These are phyloP conservation scores for Chaetomium fimeti DNA, from an alignment of 495 filamentous ascomycete genomes.

Conservation along the genomic window DNA sequence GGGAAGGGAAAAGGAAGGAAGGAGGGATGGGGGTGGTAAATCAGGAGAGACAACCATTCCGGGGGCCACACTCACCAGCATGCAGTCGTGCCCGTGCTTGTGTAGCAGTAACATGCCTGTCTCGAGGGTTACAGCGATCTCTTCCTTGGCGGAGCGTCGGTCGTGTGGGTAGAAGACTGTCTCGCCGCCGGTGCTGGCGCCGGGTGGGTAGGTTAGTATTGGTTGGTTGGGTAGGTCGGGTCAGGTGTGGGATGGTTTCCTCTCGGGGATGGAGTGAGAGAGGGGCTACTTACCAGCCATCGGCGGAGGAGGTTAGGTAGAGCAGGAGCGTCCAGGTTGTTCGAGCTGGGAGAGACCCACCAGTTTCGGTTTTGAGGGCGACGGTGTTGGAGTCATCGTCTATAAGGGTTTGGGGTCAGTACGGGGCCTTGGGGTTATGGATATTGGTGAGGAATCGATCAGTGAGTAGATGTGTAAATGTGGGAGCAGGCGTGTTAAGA, in stretches of 20 bases:
- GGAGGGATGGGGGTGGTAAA: no score
- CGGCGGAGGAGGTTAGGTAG: constrained; percentile 68
- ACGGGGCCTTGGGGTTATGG: neutral
- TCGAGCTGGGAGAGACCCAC: constrained; percentile 51
- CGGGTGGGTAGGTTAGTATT: neutral
- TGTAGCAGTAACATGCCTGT: constrained; percentile 83
- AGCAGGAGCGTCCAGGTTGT: constrained; percentile 93
- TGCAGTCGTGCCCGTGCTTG: constrained; percentile 83
- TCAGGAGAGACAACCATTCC: no score
- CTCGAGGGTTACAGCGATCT: constrained; percentile 67
- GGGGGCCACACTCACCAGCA: constrained; percentile 52
- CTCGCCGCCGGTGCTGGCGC: constrained; percentile 66
- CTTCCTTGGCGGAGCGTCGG: constrained; percentile 55
- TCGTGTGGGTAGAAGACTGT: constrained; percentile 87
- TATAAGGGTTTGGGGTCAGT: constrained; percentile 33
- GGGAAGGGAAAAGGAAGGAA: no score
- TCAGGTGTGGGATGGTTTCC: neutral
- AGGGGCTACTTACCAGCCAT: constrained; percentile 19
- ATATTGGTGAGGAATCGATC: neutral
- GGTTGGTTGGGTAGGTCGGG: neutral
- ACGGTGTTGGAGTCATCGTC: constrained; percentile 78
- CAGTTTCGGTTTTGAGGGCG: constrained; percentile 47
- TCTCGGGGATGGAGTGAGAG: neutral
- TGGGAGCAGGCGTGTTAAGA: no score
- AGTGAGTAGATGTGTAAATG: neutral